Conservation (phyloP, 2,329 filamentous ascomycete genomes). For the Cladosporium sp. region DNA sequence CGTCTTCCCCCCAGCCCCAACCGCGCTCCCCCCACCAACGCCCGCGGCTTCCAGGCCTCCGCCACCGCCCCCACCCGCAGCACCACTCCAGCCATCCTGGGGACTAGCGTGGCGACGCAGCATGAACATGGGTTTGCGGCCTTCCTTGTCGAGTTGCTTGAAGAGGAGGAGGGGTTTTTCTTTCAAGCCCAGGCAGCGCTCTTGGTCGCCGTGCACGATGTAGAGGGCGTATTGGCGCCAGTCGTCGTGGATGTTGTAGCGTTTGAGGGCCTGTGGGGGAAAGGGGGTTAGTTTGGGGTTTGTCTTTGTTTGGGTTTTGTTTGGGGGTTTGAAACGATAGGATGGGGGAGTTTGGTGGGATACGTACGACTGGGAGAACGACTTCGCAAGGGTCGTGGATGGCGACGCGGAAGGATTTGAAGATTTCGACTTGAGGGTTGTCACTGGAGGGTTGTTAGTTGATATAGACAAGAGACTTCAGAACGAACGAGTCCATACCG, state of each 20-base stretch:
- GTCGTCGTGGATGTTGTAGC: conserved; percentile 97
- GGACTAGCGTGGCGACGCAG: conserved; percentile 62
- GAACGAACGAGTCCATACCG: conserved; percentile 16
- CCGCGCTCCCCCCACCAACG: not conserved
- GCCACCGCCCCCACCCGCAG: conserved; percentile 7
- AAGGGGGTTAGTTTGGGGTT: not conserved
- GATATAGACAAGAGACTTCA: not conserved
- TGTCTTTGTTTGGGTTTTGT: not conserved
- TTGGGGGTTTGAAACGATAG: not conserved
- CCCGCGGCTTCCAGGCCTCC: conserved; percentile 6
- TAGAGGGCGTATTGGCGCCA: conserved; percentile 97
- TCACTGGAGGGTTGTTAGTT: conserved; percentile 17
- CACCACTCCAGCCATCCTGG: conserved; percentile 30
- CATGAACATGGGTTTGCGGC: conserved; percentile 99
- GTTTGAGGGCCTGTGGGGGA: conserved; percentile 65
- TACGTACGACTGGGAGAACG: conserved; percentile 69
- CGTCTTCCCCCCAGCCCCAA: conserved; percentile 5
- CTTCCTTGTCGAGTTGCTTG: conserved; percentile 94
- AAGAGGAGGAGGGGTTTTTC: conserved; percentile 94
- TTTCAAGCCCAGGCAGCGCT: conserved; percentile 83
- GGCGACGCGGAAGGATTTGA: conserved; percentile 96
- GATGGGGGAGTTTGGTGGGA: not conserved
- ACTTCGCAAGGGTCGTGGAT: conserved; percentile 99
- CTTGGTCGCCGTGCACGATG: conserved; percentile 98
- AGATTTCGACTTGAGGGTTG: conserved; percentile 74